Evolutionary conservation across 2,329 filamentous ascomycete species (phyloP).

Genomic region (Aureobasidium zeae): DNA sequence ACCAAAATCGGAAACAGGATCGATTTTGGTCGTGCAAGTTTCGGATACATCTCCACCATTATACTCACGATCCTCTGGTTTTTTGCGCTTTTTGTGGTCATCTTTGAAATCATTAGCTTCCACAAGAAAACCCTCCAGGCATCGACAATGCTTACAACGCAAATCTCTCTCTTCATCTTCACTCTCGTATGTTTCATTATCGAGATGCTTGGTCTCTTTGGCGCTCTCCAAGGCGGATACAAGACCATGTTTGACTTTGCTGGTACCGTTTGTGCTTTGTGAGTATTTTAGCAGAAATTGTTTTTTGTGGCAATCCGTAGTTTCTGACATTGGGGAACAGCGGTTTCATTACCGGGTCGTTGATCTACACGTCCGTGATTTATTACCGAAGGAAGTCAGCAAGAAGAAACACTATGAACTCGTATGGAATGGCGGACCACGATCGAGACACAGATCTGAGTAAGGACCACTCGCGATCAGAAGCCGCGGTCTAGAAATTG

Average conservation of each 20-base stretch:
- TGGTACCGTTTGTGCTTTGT: background rate
- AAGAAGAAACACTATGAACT: background rate
- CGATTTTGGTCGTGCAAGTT: background rate
- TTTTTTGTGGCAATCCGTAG: background rate
- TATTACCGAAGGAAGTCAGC: background rate
- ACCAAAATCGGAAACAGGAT: too few relatives aligned
- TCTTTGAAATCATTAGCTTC: background rate
- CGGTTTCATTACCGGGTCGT: background rate
- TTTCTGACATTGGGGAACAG: background rate
- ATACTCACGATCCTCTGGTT: background rate
- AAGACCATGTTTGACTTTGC: background rate
- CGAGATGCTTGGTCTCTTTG: background rate
- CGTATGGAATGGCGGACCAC: background rate
- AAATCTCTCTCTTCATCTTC: background rate
- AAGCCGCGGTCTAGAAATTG: background rate
- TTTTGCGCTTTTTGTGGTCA: background rate
- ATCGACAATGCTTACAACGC: background rate
- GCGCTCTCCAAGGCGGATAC: background rate
- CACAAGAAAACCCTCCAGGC: background rate
- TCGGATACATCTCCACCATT: background rate
- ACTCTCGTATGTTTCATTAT: background rate
- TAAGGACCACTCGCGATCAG: background rate
- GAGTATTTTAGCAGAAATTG: background rate
- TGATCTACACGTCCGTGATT: slow-evolving; percentile 6
- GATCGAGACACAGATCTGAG: background rate